These are phyloP conservation scores for Aspergillus eucalypticola DNA, from an alignment of 2,329 filamentous ascomycete genomes.

Conservation along the genomic window DNA sequence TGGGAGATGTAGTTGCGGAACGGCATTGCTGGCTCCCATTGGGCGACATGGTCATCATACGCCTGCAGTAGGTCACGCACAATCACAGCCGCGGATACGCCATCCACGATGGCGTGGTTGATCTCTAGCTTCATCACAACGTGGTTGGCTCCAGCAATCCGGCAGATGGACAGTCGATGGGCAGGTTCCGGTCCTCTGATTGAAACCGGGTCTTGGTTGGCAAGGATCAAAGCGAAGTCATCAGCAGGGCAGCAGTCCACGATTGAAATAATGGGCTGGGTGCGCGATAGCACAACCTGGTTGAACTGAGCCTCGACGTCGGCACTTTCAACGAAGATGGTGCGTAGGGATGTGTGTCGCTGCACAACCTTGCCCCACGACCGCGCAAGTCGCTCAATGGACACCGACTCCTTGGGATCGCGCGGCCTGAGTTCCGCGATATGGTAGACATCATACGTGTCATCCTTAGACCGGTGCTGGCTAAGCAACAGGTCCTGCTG, in stretches of 20 bases:
- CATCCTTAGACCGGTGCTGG: slow-evolving; percentile 7
- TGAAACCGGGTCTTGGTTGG: neutral
- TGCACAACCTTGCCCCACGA: slow-evolving; percentile 17
- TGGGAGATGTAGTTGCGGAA: neutral
- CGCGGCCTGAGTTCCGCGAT: neutral
- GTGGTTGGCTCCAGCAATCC: neutral
- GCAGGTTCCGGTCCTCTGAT: neutral
- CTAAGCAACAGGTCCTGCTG: slow-evolving; percentile 19
- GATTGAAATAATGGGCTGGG: neutral
- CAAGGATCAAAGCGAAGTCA: neutral
- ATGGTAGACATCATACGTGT: neutral
- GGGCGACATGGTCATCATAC: slow-evolving; percentile 4
- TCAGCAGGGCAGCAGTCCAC: neutral
- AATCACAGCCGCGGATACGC: slow-evolving; percentile 9
- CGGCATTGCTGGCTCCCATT: neutral
- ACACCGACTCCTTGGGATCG: neutral
- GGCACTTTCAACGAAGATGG: slow-evolving; percentile 12
- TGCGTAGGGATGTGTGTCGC: slow-evolving; percentile 18
- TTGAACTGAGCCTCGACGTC: neutral
- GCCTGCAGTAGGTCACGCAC: slow-evolving; percentile 11
- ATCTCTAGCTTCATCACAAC: slow-evolving; percentile 17
- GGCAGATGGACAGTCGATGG: neutral
- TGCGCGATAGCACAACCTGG: slow-evolving; percentile 12
- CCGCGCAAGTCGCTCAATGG: neutral
- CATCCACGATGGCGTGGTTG: slow-evolving; percentile 23